Evolutionary conservation across 352 stramenopile genomes (phyloP).

Genomic region (Phytophthora crassamura): DNA sequence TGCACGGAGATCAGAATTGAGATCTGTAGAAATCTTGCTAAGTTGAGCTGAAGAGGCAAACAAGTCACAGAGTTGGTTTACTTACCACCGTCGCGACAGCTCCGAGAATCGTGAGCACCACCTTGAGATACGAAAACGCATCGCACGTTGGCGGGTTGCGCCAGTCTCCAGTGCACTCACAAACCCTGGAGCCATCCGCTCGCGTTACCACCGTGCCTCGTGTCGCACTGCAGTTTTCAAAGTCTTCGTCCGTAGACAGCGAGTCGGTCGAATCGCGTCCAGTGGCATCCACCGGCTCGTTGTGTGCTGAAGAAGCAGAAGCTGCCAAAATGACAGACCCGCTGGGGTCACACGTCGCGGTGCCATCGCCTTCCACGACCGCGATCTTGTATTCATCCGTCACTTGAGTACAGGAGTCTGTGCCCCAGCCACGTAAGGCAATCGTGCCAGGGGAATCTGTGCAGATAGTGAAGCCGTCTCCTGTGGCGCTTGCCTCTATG

Average conservation of each 20-base stretch:
- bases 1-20: conserved; percentile 46
- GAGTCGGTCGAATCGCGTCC: conserved; percentile 11
- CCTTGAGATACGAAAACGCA: conserved; percentile 44
- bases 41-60: not conserved
- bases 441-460: conserved; percentile 49
- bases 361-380: conserved; percentile 24
- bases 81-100: conserved; percentile 48
- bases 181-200: conserved; percentile 36
- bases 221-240: conserved; percentile 46
- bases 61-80: not conserved
- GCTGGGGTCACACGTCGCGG: conserved; percentile 15
- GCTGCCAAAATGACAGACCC: conserved; percentile 5
- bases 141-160: conserved; percentile 46
- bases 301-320: conserved; percentile 7
- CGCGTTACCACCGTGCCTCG: conserved; percentile 44
- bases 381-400: conserved; percentile 45
- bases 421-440: conserved; percentile 52
- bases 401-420: conserved; percentile 48
- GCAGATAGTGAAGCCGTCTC: conserved; percentile 53
- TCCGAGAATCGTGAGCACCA: conserved; percentile 46
- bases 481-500: conserved; percentile 29
- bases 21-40: conserved; percentile 20
- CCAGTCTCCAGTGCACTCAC: conserved; percentile 55
- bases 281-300: conserved; percentile 3
- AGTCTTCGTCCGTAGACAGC: not conserved